Conservation (phyloP, 116 monocot genomes). For the Papilionanthe hybrid region DNA sequence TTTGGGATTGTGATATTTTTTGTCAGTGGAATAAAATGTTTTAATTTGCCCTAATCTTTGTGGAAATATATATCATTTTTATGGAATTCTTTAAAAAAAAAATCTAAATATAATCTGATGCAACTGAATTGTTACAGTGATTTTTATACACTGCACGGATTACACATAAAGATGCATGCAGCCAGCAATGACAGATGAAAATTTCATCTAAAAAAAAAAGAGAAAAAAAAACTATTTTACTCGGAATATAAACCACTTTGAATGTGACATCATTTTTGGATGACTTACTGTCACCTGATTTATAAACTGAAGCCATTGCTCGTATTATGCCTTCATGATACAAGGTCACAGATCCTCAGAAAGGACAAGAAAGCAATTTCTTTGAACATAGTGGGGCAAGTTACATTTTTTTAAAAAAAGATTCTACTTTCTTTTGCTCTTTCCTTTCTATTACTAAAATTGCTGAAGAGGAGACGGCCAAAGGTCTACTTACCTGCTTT, state of each 20-base stretch:
- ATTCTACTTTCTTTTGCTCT: neutral
- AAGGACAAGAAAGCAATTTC: neutral
- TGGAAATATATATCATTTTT: too few species aligned
- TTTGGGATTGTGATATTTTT: too few species aligned
- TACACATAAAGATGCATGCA: neutral
- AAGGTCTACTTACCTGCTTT: constrained; percentile 54
- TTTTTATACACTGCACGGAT: neutral
- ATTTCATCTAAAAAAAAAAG: neutral
- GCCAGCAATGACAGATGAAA: neutral
- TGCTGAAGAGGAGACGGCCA: neutral
- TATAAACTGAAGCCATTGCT: neutral
- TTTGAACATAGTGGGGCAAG: neutral
- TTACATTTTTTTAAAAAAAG: neutral
- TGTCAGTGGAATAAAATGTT: too few species aligned
- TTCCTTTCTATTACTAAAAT: neutral
- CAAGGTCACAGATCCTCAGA: neutral
- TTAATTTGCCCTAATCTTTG: too few species aligned
- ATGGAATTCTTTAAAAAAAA: too few species aligned
- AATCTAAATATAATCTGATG: too few species aligned
- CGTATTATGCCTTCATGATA: neutral
- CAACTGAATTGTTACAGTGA: neutral
- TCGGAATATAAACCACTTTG: neutral
- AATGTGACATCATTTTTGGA: neutral
- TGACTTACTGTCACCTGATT: neutral
- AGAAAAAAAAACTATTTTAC: too few species aligned